Conservation (phyloP, 2,329 filamentous ascomycete species). For the Aureobasidium lini region DNA sequence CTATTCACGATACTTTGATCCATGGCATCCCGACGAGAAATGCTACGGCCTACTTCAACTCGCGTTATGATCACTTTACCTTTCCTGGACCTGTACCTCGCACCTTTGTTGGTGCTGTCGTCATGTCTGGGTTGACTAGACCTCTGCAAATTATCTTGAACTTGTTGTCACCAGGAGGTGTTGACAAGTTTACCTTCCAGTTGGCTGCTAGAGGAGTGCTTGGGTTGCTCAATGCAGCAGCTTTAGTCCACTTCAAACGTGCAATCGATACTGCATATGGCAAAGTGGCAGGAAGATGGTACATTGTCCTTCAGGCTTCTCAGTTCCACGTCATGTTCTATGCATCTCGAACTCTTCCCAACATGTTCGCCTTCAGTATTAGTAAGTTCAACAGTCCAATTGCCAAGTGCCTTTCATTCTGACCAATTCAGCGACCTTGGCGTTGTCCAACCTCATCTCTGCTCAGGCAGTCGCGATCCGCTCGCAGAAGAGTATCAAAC, state of each 20-base stretch:
- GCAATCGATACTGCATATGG: constrained; percentile 64
- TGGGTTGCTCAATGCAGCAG: constrained; percentile 65
- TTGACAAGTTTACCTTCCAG: constrained; percentile 44
- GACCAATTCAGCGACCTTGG: constrained; percentile 49
- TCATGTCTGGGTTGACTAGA: constrained; percentile 65
- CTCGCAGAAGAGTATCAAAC: constrained; percentile 31
- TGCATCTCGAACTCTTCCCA: constrained; percentile 81
- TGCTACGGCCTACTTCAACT: constrained; percentile 28
- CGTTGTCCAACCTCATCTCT: constrained; percentile 47
- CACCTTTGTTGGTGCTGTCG: constrained; percentile 75
- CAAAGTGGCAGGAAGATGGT: constrained; percentile 65
- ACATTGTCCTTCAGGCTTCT: constrained; percentile 64
- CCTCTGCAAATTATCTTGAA: constrained; percentile 43
- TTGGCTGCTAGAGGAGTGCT: constrained; percentile 64
- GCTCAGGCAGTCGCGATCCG: constrained; percentile 33
- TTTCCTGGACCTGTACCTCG: constrained; percentile 90
- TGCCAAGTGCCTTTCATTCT: constrained; percentile 25
- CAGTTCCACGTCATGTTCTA: constrained; percentile 96
- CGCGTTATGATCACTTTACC: constrained; percentile 77
- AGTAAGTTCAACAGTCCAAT: constrained; percentile 47
- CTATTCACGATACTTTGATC: constrained; percentile 77
- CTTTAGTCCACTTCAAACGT: constrained; percentile 58
- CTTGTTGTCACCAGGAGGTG: neutral
- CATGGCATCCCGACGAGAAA: constrained; percentile 53
- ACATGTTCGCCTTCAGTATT: constrained; percentile 90